Conservation (phyloP, 83 land plant genomes). For the Diphasiastrum complanatum region DNA sequence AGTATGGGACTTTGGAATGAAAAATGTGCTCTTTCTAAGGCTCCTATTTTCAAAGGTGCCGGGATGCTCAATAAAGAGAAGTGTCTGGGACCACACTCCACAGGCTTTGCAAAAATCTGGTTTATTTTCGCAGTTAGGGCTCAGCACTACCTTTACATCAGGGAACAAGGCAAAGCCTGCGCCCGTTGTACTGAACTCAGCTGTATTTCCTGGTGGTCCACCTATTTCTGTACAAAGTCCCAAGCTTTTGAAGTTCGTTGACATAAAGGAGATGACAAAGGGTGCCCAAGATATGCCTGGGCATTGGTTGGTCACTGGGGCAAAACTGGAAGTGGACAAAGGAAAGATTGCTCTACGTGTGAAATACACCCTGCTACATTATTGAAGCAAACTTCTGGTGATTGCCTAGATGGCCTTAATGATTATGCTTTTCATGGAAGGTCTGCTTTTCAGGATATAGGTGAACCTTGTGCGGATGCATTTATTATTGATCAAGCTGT, state of each 20-base stretch:
- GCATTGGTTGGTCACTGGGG: slow-evolving; percentile 89
- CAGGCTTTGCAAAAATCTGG: slow-evolving; percentile 70
- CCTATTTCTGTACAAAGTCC: slow-evolving; percentile 40
- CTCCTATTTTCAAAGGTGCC: slow-evolving; percentile 67
- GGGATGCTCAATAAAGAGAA: slow-evolving; percentile 51
- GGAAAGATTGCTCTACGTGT: slow-evolving; percentile 62
- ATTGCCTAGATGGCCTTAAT: too few relatives aligned
- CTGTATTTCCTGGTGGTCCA: slow-evolving; percentile 52
- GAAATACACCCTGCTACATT: slow-evolving; percentile 67
- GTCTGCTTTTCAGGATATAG: too few relatives aligned
- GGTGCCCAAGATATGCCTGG: slow-evolving; percentile 88
- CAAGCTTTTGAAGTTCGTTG: slow-evolving; percentile 69
- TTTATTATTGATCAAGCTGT: too few relatives aligned
- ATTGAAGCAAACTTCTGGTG: too few relatives aligned
- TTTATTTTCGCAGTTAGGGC: slow-evolving; percentile 42
- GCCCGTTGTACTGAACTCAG: slow-evolving; percentile 51
- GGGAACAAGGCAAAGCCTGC: slow-evolving; percentile 35
- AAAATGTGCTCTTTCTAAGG: slow-evolving; percentile 74
- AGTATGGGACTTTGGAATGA: slow-evolving; percentile 59
- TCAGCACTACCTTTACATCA: slow-evolving; percentile 11
- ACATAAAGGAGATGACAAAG: slow-evolving; percentile 47
- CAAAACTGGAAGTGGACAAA: slow-evolving; percentile 60
- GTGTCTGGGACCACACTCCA: slow-evolving; percentile 89
- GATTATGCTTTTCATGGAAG: too few relatives aligned
- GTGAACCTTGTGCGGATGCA: too few relatives aligned